These are phyloP conservation scores for Blastobotrys persicus DNA, from an alignment of 1,139 yeast species.

Conservation along the genomic window DNA sequence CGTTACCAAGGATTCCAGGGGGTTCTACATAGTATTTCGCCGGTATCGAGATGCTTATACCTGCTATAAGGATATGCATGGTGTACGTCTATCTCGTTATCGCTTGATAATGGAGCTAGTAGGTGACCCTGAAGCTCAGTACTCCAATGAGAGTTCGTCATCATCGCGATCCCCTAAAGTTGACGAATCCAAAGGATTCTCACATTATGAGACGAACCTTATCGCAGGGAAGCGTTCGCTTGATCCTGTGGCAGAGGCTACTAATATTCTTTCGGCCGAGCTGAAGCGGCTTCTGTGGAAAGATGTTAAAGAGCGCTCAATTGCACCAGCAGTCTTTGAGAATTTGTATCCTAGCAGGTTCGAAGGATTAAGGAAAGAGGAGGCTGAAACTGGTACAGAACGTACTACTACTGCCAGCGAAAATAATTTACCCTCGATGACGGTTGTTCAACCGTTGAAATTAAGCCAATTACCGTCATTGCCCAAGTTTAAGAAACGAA, in stretches of 20 bases:
- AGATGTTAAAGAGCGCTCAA: slow-evolving; percentile 71
- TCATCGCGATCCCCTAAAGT: background rate
- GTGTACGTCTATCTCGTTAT: slow-evolving; percentile 50
- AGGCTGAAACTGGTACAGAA: slow-evolving; percentile 24
- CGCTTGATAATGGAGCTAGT: slow-evolving; percentile 57
- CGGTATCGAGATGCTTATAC: slow-evolving; percentile 59
- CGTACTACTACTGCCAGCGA: slow-evolving; percentile 28
- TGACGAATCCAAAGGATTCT: background rate
- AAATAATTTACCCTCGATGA: background rate
- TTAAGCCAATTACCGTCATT: slow-evolving; percentile 27
- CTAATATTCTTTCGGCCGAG: slow-evolving; percentile 58
- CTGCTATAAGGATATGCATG: slow-evolving; percentile 69
- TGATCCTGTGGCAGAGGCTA: slow-evolving; percentile 53
- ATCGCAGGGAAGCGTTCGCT: slow-evolving; percentile 6
- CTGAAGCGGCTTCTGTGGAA: slow-evolving; percentile 61
- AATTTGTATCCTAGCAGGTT: slow-evolving; percentile 59
- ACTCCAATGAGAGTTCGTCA: background rate
- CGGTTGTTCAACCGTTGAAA: background rate
- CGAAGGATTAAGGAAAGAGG: slow-evolving; percentile 43
- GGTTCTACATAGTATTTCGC: slow-evolving; percentile 71
- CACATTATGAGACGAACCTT: background rate
- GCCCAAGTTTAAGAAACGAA: slow-evolving; percentile 52
- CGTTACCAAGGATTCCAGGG: slow-evolving; percentile 35
- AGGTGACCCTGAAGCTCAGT: slow-evolving; percentile 23
- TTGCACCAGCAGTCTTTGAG: slow-evolving; percentile 69